These are phyloP conservation scores for Debaryomycetaceae sp. DNA, from an alignment of 1,139 yeast species.

Conservation along the genomic window DNA sequence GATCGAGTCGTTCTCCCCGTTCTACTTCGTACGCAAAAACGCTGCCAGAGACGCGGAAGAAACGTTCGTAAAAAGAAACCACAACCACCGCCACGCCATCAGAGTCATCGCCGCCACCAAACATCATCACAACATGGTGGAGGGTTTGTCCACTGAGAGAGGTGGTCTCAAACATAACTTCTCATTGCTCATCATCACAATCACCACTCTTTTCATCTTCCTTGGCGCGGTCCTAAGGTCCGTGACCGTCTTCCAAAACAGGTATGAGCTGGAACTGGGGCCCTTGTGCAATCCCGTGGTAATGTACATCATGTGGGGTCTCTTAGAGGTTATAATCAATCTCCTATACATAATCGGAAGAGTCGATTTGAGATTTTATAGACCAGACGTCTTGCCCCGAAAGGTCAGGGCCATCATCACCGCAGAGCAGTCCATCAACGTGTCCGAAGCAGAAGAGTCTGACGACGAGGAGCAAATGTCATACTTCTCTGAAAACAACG, in stretches of 20 bases:
- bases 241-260: constrained; percentile 48
- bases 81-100: constrained; percentile 48
- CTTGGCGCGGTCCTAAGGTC: constrained; percentile 57
- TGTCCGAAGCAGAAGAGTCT: constrained; percentile 10
- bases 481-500: neutral
- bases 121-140: constrained; percentile 40
- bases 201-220: constrained; percentile 53
- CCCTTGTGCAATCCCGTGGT: constrained; percentile 41
- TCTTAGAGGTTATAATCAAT: constrained; percentile 56
- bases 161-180: constrained; percentile 49
- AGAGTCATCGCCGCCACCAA: constrained; percentile 48
- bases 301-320: constrained; percentile 64
- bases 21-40: constrained; percentile 50
- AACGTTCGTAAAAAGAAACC: constrained; percentile 47
- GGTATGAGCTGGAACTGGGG: constrained; percentile 21
- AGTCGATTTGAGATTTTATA: constrained; percentile 72
- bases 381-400: constrained; percentile 58
- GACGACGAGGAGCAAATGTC: constrained; percentile 1
- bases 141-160: constrained; percentile 42
- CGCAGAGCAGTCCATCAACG: constrained; percentile 37
- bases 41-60: constrained; percentile 50
- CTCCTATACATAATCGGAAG: constrained; percentile 56
- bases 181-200: constrained; percentile 44
- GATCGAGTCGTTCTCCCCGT: constrained; percentile 61
- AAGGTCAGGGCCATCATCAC: constrained; percentile 40